Evolutionary conservation across 2,329 filamentous ascomycete species (phyloP), one percentile per base, ranked within the genome.

Genomic region (Calonectria pseudoreteaudii): DNA sequence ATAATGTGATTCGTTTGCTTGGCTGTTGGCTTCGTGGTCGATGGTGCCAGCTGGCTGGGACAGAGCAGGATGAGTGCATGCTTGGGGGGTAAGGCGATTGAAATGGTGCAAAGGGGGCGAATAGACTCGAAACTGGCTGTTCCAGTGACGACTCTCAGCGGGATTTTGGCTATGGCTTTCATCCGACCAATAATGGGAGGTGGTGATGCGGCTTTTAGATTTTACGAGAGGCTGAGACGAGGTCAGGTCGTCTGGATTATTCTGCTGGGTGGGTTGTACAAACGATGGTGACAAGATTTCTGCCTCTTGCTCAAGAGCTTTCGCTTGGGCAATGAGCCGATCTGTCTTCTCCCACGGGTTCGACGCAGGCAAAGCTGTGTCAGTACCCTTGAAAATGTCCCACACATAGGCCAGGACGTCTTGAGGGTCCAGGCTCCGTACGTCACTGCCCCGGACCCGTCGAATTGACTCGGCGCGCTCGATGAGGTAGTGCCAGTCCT

Each of bases 301-400:
- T 8, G 78, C 64, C 52, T 82, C 77, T 28, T 60, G 68, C 70
- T 82, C 80, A 13, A 84, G 76, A 28, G 75, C 74, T 74, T 80
- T 81, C 14, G 81, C 83, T 49, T 76, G 74, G 30, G 78, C 74
- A 66, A 86, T 85, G 26, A 85, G 75, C 31, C 82, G 79, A 69
- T 86, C 85, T 5, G 85, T 86, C 60, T 81, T 75, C 34, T 74
- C 78, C 85, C 85, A 86, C 6, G 81, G 77, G 23, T 75, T 67
- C 9, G 72, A 44, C 49, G 68, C 18, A 44, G 71, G 41, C 30
- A 74, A 49, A 62, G 66, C 23, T 4, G 31, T 13, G 16, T 68
- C 53, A 26, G 71, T 34, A 20, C 74, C 74, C 7, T 76, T 66
- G 30, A 81, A 66, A 31, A 81, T 79, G 14, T 75, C 68, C 75